Evolutionary conservation across 1,284 basidiomycete species (phyloP), one percentile per base, ranked within the genome.

Genomic region (Trametes hirsuta): DNA sequence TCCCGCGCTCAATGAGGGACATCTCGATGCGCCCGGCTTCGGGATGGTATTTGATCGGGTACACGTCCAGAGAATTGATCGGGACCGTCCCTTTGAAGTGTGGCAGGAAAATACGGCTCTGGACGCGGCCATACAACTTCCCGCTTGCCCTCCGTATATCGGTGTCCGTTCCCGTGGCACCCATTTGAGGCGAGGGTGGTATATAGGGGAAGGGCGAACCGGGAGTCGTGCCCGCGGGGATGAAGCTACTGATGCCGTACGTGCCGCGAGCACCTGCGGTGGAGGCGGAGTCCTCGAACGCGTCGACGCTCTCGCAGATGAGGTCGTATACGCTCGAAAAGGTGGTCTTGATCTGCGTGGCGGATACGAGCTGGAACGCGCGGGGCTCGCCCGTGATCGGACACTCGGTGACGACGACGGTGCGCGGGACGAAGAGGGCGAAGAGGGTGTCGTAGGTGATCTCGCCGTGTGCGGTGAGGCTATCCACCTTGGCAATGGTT

Each of bases 381-480:
- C 82, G 76, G 2, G 77, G 77, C 24, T 81, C 79, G 74, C 24
- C 80, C 72, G 62, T 60, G 3, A 44, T 52, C n/a, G 36, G 18
- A 35, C 58, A 55, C 25, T 53, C 42, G 6, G 62, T 58, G 46
- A 63, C 35, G 34, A 60, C 22, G 21, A 63, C 42, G 18, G 49
- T 57, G 36, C 42, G 46, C 2, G 62, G 62, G 24, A 63, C 36
- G 44, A 63, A 51, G 42, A 63, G 41, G 14, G 58, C 55, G 68
- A 83, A 81, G 24, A 87, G 74, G 34, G 83, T 75, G 11, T 81
- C 77, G 64, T 76, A 85, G 3, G 81, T 82, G 63, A 86, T 85
- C 65, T 86, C 84, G 9, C 75, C 77, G 55, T 84, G 81, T 3
- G 78, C 66, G 15, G 74, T 79, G 35, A 86, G 76, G 25, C 77